Conservation (phyloP, 2,329 filamentous ascomycete species). For the Didymella keratinophila region DNA sequence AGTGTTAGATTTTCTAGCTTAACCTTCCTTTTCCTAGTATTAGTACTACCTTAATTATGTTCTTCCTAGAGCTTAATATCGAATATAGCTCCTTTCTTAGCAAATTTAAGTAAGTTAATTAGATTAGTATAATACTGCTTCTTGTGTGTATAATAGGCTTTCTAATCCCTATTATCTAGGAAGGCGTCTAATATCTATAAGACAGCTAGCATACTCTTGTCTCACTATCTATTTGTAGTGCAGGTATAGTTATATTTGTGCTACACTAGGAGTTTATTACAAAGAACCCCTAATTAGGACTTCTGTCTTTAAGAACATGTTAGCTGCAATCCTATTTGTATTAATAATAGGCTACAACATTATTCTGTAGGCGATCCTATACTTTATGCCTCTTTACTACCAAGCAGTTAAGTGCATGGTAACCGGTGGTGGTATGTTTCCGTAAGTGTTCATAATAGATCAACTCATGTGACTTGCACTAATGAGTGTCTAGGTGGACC, state of each 20-base stretch:
- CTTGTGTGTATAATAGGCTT: constrained; percentile 66
- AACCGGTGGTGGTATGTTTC: constrained; percentile 52
- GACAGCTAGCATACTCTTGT: constrained; percentile 67
- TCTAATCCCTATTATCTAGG: constrained; percentile 70
- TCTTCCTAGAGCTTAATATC: constrained; percentile 50
- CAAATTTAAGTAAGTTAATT: constrained; percentile 64
- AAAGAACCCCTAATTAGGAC: constrained; percentile 1
- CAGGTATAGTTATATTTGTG: neutral
- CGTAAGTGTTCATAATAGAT: constrained; percentile 24
- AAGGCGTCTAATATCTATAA: constrained; percentile 72
- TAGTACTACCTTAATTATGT: constrained; percentile 56
- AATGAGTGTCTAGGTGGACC: constrained; percentile 27
- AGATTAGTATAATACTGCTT: constrained; percentile 67
- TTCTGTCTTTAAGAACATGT: constrained; percentile 3
- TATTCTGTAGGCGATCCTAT: constrained; percentile 53
- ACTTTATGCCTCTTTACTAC: constrained; percentile 55
- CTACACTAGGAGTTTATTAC: neutral
- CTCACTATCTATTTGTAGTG: constrained; percentile 47
- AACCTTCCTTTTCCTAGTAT: constrained; percentile 66
- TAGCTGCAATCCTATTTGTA: constrained; percentile 51
- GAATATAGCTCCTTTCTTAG: constrained; percentile 1
- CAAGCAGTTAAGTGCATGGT: constrained; percentile 52
- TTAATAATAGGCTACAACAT: constrained; percentile 66
- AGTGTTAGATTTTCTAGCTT: constrained; percentile 72
- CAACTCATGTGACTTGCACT: neutral